These are phyloP conservation scores for Solanum piurae DNA, from an alignment of 257 asterid genomes.

Conservation along the genomic window DNA sequence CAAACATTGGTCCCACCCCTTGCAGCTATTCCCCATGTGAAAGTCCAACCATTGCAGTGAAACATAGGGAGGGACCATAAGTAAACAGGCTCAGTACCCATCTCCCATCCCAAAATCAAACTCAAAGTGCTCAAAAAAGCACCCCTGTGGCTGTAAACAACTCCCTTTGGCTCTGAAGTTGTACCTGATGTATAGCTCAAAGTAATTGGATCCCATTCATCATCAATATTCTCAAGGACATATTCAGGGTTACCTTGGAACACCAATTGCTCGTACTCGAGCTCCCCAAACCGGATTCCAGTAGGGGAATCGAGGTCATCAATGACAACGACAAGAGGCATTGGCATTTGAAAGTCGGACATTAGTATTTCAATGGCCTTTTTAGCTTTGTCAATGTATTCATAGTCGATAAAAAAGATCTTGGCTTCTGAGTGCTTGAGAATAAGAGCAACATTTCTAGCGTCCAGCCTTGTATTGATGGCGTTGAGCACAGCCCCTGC, in stretches of 20 bases:
- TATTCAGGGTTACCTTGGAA: constrained; percentile 28
- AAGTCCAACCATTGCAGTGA: constrained; percentile 96
- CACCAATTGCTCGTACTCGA: constrained; percentile 61
- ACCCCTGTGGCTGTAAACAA: constrained; percentile 83
- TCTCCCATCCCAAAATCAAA: constrained; percentile 62
- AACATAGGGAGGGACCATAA: constrained; percentile 93
- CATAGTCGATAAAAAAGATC: constrained; percentile 28
- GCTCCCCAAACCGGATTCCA: constrained; percentile 35
- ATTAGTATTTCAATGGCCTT: constrained; percentile 39
- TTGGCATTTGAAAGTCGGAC: constrained; percentile 3
- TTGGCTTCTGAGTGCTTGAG: constrained; percentile 67
- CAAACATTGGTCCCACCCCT: constrained; percentile 88
- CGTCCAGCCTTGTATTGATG: constrained; percentile 68
- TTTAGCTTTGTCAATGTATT: constrained; percentile 32
- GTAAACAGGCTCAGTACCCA: constrained; percentile 68
- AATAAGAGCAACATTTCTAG: constrained; percentile 46
- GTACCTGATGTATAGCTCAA: constrained; percentile 88
- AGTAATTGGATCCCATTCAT: constrained; percentile 85
- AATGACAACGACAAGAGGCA: constrained; percentile 51
- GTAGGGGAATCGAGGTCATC: constrained; percentile 52
- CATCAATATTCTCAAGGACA: constrained; percentile 26
- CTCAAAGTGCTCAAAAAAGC: constrained; percentile 69
- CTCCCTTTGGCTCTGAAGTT: constrained; percentile 75
- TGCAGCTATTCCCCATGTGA: constrained; percentile 91
- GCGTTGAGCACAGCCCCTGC: constrained; percentile 87